Evolutionary conservation across 441 rosid genomes (phyloP), one percentile per base, ranked within the genome.

Genomic region (Euphorbia celastroides): DNA sequence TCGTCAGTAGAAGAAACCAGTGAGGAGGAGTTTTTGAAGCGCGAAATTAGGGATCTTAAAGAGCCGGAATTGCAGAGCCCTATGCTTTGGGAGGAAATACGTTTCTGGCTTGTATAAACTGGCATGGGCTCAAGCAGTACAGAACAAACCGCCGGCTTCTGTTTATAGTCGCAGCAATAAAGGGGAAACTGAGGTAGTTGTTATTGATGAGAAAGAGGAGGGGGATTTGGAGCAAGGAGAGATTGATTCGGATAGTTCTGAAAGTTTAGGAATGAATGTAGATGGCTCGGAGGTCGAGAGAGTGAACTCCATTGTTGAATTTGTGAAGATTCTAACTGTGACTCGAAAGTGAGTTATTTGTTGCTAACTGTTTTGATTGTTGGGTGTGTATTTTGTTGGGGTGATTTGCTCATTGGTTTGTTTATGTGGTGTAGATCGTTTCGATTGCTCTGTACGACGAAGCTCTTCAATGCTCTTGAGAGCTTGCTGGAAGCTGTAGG

Each of bases 71-170:
- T 79, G 58, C 78, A 65, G 51, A 77, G 60, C 51, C 69, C 84
- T 54, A 87, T 86, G 85, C 86, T 88, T 79, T 92, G 99, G 98
- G 17, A 79, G 90, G 1, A 85, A 91, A 3, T 83, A 81, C 26
- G 72, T 81, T 0, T 71, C 96, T 28, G 90, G 96, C 57, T 69
- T 94, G 71, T 75, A 84, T 70, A 87, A 85, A 72, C 82, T 88
- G 28, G 99, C 99, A 1, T 94, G 99, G 99, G 98, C 99, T 14
- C 96, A 85, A 70, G 98, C 98, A 7, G 99, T 92, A 54, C 89
- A 89, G 90, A 92, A 92, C 65, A 92, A 87, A 73, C 91, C 79
- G 38, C 62, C 13, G 10, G 46, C 74, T 8, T 78, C 82, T 50
- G 80, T 75, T n/a, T 77, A 71, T 60, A 67, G 79, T n/a, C 67